Evolutionary conservation across 2,329 filamentous ascomycete genomes (phyloP).

Genomic region (Cercospora zeina): DNA sequence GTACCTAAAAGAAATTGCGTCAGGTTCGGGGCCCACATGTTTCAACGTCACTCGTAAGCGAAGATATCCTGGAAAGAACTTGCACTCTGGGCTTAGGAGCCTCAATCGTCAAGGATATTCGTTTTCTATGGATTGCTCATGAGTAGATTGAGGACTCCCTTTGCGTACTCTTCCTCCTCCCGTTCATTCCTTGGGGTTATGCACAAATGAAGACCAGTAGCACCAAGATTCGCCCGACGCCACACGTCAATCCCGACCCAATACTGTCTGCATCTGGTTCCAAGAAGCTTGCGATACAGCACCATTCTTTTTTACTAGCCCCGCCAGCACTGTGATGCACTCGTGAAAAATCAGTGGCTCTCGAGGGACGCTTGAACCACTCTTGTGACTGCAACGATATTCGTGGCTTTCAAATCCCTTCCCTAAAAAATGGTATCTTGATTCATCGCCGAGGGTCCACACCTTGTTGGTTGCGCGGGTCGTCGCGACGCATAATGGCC

Average conservation of each 20-base stretch:
- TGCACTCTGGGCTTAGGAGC: neutral
- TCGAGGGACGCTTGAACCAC: neutral
- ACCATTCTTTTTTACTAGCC: neutral
- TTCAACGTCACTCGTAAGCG: neutral
- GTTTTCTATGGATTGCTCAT: conserved; percentile 7
- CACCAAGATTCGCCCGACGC: conserved; percentile 8
- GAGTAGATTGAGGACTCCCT: neutral
- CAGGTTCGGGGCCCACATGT: neutral
- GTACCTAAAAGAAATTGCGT: neutral
- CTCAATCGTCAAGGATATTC: neutral
- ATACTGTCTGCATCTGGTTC: neutral
- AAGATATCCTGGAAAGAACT: neutral
- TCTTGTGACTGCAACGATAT: neutral
- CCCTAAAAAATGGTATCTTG: neutral
- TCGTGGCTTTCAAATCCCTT: neutral
- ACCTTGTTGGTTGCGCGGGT: conserved; percentile 50
- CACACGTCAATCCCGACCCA: neutral
- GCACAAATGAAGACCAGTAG: neutral
- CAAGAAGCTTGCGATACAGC: neutral
- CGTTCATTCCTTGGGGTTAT: neutral
- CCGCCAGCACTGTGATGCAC: neutral
- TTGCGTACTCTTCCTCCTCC: neutral
- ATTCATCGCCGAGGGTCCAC: conserved; percentile 28
- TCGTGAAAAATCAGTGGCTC: neutral
- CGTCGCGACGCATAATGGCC: conserved; percentile 84